phyloP scores from a whole-genome alignment of 2,329 filamentous ascomycete species.

The Botrytis cinerea region DNA sequence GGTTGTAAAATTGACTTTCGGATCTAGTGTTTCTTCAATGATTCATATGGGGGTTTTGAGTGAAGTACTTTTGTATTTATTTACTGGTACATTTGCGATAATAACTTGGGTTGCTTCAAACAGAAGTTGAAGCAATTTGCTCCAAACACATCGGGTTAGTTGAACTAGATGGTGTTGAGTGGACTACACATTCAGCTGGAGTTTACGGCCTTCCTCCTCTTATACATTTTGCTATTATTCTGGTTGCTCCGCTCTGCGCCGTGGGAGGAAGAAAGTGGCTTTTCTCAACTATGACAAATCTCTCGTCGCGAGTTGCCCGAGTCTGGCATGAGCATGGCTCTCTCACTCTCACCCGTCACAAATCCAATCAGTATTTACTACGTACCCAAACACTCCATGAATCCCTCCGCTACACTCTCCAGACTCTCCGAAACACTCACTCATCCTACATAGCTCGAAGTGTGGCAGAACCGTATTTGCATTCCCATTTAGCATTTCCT shows the following conservation, averaged over 20 bases:
- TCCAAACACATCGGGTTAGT: not conserved
- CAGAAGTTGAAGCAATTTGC: not conserved
- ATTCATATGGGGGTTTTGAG: not conserved
- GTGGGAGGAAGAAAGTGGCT: not conserved
- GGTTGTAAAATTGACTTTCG: not conserved
- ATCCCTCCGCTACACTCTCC: no score
- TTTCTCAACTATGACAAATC: not conserved
- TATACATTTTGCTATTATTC: not conserved
- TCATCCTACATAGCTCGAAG: no score
- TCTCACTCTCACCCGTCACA: no score
- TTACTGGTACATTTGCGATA: not conserved
- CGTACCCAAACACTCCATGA: not conserved
- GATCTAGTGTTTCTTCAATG: not conserved
- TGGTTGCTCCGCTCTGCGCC: not conserved
- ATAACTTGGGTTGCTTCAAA: not conserved
- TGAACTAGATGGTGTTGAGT: not conserved
- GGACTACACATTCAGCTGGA: not conserved
- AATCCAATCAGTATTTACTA: not conserved
- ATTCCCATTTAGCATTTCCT: no score
- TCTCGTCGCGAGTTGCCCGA: not conserved
- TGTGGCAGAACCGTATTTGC: no score
- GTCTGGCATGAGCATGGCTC: not conserved
- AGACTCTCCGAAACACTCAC: no score
- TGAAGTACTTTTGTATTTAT: not conserved
- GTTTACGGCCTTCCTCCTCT: not conserved